phyloP scores from a whole-genome alignment of 495 filamentous ascomycete genomes.

The Xylaria curta region DNA sequence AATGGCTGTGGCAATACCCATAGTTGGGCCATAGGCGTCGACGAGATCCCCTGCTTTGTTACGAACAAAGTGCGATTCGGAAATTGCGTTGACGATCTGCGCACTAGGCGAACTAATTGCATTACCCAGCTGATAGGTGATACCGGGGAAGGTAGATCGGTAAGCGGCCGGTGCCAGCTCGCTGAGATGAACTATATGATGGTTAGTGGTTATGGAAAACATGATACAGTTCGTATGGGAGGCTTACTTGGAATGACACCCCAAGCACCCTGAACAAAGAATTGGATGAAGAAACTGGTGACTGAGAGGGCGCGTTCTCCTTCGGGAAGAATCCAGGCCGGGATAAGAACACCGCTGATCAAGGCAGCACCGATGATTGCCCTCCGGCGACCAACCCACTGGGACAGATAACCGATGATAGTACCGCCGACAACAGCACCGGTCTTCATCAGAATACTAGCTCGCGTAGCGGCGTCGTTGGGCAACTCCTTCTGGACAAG shows the following conservation, averaged over 20 bases:
- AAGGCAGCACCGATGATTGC: conserved; percentile 67
- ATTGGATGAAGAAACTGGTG: conserved; percentile 77
- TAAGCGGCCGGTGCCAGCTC: conserved; percentile 77
- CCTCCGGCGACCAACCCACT: conserved; percentile 72
- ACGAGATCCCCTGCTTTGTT: conserved; percentile 55
- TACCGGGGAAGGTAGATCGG: conserved; percentile 70
- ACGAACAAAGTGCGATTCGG: conserved; percentile 61
- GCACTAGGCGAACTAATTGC: conserved; percentile 76
- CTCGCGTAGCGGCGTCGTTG: conserved; percentile 66
- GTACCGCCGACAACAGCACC: conserved; percentile 78
- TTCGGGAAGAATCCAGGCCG: conserved; percentile 73
- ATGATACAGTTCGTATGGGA: neutral
- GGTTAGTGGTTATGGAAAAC: neutral
- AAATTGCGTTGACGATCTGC: conserved; percentile 73
- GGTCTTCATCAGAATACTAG: conserved; percentile 73
- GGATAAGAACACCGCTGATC: conserved; percentile 65
- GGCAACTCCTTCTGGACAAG: conserved; percentile 67
- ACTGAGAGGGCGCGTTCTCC: conserved; percentile 64
- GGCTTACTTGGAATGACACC: conserved; percentile 66
- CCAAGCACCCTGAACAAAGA: conserved; percentile 80
- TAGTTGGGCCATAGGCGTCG: conserved; percentile 71
- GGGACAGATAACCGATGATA: conserved; percentile 72
- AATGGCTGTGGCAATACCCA: conserved; percentile 74
- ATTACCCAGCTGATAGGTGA: conserved; percentile 77
- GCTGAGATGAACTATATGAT: conserved; percentile 67